A percentile compares a stretch with the other conserved stretches of the same genome.
phyloP scores from a whole-genome alignment of 139 green algal genomes.

The Chlamydomonas applanata region DNA sequence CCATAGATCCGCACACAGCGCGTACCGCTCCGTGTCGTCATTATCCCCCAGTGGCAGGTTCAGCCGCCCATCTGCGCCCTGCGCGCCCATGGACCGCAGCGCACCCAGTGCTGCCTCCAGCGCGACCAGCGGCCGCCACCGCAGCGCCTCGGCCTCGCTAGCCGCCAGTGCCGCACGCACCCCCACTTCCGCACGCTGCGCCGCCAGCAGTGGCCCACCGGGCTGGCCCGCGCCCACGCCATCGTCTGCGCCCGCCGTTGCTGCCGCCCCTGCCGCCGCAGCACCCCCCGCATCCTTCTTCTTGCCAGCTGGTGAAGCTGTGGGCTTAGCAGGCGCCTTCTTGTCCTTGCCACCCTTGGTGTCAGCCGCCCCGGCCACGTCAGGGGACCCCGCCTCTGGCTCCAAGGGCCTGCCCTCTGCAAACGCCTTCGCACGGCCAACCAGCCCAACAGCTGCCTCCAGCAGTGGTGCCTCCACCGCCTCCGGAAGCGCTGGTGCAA shows the following conservation, averaged over 20 bases:
- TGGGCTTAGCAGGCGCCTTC: slow-evolving; percentile 14
- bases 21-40: slow-evolving; percentile 36
- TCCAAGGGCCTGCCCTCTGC: background rate
- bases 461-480: slow-evolving; percentile 38
- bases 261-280: background rate
- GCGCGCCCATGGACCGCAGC: background rate
- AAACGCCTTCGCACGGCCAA: slow-evolving; percentile 27
- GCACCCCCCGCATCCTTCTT: slow-evolving; percentile 1
- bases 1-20: slow-evolving; percentile 26
- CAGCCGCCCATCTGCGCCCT: slow-evolving; percentile 14
- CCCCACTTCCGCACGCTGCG: slow-evolving; percentile 33
- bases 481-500: slow-evolving; percentile 12
- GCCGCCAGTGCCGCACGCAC: slow-evolving; percentile 24
- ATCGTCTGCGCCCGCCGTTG: background rate
- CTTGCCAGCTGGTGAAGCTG: background rate
- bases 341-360: slow-evolving; percentile 9
- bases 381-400: background rate
- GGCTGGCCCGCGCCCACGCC: background rate
- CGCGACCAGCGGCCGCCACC: slow-evolving; percentile 17
- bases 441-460: slow-evolving; percentile 24
- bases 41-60: slow-evolving; percentile 31
- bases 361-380: background rate
- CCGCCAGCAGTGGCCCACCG: background rate
- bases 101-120: slow-evolving; percentile 27
- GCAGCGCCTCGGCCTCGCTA: slow-evolving; percentile 29